A percentile compares a stretch with the other conserved stretches of the same genome.
phyloP scores from a whole-genome alignment of 2,329 filamentous ascomycete species.

The Aspergillus pseudotamarii region DNA sequence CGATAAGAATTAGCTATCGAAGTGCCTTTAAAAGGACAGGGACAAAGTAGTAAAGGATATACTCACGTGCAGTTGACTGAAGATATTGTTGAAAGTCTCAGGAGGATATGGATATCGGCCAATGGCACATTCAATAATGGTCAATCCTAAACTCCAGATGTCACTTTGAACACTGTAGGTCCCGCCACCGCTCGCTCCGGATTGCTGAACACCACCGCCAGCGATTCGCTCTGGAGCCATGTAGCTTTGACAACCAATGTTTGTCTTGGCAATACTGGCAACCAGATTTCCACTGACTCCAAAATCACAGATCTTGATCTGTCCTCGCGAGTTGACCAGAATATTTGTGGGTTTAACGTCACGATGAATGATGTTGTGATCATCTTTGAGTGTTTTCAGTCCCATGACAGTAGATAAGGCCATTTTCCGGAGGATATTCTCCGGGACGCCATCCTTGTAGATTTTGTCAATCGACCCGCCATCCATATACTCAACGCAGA shows the following conservation, averaged over 20 bases:
- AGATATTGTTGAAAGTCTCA: conserved; percentile 97
- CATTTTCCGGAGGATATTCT: conserved; percentile 85
- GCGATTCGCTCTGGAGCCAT: conserved; percentile 98
- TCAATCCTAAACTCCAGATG: conserved; percentile 93
- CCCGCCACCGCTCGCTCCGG: conserved; percentile 70
- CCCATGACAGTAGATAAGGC: conserved; percentile 88
- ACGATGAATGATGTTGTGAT: conserved; percentile 98
- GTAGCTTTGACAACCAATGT: conserved; percentile 98
- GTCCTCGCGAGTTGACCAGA: conserved; percentile 82
- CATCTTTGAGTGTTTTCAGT: conserved; percentile 89
- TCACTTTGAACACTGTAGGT: conserved; percentile 98
- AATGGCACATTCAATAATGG: conserved; percentile 93
- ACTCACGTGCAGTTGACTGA: conserved; percentile 93
- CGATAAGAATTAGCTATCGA: conserved; percentile 12
- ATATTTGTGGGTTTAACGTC: conserved; percentile 99
- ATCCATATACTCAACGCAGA: conserved; percentile 99
- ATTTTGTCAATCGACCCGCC: conserved; percentile 96
- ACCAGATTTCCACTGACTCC: conserved; percentile 96
- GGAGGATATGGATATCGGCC: conserved; percentile 95
- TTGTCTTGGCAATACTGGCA: conserved; percentile 96
- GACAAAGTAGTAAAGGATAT: background rate
- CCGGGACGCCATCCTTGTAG: conserved; percentile 86
- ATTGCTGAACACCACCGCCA: conserved; percentile 75
- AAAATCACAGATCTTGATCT: conserved; percentile 98
- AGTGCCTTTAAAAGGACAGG: background rate